These are phyloP conservation scores for Naematelia encephala DNA, from an alignment of 768 basidiomycete genomes.

Conservation along the genomic window DNA sequence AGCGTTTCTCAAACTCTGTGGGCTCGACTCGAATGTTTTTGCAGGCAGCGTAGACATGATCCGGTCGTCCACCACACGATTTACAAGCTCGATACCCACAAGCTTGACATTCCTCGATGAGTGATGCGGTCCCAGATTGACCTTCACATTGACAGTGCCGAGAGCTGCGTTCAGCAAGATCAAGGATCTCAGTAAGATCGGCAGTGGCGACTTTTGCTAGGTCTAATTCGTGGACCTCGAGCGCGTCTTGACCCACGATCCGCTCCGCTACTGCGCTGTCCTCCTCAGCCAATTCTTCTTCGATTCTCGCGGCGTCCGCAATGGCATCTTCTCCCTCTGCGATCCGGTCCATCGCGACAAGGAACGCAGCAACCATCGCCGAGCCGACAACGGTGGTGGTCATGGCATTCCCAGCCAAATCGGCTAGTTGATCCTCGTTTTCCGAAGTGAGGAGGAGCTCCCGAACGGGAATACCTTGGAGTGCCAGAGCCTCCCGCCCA, in stretches of 20 bases:
- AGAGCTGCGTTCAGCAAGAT: constrained; percentile 64
- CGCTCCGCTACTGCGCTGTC: constrained; percentile 56
- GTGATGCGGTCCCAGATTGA: constrained; percentile 67
- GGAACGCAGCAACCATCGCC: constrained; percentile 77
- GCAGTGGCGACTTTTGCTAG: constrained; percentile 56
- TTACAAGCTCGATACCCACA: constrained; percentile 77
- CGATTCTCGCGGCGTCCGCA: constrained; percentile 67
- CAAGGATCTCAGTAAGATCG: constrained; percentile 60
- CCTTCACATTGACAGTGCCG: constrained; percentile 91
- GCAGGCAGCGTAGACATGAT: constrained; percentile 65
- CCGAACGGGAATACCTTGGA: constrained; percentile 92
- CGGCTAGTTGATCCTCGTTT: constrained; percentile 86
- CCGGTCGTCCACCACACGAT: constrained; percentile 84
- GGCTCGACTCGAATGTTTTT: constrained; percentile 66
- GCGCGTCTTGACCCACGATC: constrained; percentile 70
- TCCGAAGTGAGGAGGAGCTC: constrained; percentile 88
- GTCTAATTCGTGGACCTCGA: constrained; percentile 65
- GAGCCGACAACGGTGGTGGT: constrained; percentile 93
- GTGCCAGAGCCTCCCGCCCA: constrained; percentile 83
- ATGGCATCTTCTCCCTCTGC: constrained; percentile 63
- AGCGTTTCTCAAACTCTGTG: constrained; percentile 65
- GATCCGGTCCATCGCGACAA: constrained; percentile 64
- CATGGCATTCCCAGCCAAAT: constrained; percentile 96
- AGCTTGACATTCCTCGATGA: constrained; percentile 66
- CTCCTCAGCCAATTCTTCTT: constrained; percentile 57